These are phyloP conservation scores for Colletotrichum tamarilloi DNA, from an alignment of 2,329 filamentous ascomycete genomes.

Conservation along the genomic window DNA sequence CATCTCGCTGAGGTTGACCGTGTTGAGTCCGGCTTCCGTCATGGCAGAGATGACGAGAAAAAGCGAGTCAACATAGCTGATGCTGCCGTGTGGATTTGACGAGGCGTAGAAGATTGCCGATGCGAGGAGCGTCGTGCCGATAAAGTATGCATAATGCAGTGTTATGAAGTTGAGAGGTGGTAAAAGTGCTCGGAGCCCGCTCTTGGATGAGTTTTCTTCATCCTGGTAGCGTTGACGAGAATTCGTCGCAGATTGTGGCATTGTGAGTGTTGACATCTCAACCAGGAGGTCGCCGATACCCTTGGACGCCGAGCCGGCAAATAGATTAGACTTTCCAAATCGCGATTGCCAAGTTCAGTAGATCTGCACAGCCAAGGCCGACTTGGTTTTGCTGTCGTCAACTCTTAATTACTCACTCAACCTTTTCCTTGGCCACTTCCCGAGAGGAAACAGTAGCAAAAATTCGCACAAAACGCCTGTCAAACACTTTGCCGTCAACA, in stretches of 20 bases:
- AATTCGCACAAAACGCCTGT: neutral
- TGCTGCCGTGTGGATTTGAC: conserved; percentile 60
- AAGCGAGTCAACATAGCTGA: conserved; percentile 72
- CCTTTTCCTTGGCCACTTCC: neutral
- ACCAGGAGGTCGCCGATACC: neutral
- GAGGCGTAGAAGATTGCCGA: conserved; percentile 72
- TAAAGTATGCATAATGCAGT: conserved; percentile 76
- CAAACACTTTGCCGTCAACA: neutral
- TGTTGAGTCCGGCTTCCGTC: conserved; percentile 76
- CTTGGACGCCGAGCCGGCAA: neutral
- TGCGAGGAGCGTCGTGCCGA: conserved; percentile 63
- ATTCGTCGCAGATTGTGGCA: neutral
- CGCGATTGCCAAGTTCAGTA: neutral
- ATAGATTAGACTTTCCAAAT: neutral
- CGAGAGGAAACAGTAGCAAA: neutral
- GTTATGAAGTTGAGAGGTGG: conserved; percentile 70
- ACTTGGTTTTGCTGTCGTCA: too few relatives aligned
- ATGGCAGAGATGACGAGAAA: conserved; percentile 76
- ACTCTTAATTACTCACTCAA: too few relatives aligned
- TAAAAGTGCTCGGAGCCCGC: neutral
- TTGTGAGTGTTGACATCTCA: neutral
- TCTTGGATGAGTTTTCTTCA: neutral
- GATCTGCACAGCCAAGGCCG: neutral
- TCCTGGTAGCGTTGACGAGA: neutral
- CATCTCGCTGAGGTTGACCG: conserved; percentile 70